These are phyloP conservation scores for Hypomyces rosellus DNA, from an alignment of 2,329 filamentous ascomycete species.

Conservation along the genomic window DNA sequence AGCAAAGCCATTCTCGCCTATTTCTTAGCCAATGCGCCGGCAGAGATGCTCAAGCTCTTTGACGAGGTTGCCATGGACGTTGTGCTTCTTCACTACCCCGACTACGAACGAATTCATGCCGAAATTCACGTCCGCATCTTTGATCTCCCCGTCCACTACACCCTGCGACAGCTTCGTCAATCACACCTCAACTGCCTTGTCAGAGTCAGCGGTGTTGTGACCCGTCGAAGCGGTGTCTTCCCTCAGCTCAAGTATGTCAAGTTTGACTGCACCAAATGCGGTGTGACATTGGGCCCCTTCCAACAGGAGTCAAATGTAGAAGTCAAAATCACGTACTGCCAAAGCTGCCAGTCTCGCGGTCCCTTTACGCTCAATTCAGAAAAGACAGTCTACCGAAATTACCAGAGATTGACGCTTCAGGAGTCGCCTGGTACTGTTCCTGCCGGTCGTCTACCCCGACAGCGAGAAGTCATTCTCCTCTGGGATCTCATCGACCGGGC, in stretches of 20 bases:
- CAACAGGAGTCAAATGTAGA: conserved; percentile 96
- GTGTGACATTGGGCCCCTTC: conserved; percentile 86
- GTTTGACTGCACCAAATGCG: conserved; percentile 93
- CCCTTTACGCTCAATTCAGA: conserved; percentile 95
- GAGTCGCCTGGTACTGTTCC: conserved; percentile 96
- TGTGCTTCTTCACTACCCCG: conserved; percentile 89
- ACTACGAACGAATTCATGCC: conserved; percentile 94
- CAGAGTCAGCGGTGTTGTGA: conserved; percentile 91
- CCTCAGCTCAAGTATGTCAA: conserved; percentile 98
- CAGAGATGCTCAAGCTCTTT: conserved; percentile 93
- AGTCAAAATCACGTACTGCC: conserved; percentile 93
- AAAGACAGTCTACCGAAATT: conserved; percentile 97
- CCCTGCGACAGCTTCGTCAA: conserved; percentile 88
- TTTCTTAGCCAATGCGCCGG: conserved; percentile 90
- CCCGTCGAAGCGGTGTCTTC: conserved; percentile 88
- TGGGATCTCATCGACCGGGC: conserved; percentile 96
- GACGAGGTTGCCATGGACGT: conserved; percentile 97
- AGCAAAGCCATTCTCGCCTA: conserved; percentile 92
- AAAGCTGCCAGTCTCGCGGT: conserved; percentile 90
- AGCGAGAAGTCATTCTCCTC: conserved; percentile 88
- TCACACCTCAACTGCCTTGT: conserved; percentile 94
- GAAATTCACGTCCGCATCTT: conserved; percentile 98
- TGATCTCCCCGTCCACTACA: conserved; percentile 90
- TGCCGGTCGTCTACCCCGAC: conserved; percentile 85
- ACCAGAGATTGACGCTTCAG: conserved; percentile 94